Evolutionary conservation across 2,329 filamentous ascomycete genomes (phyloP), one percentile per base, ranked within the genome.

Genomic region (Fusarium haematococcum): DNA sequence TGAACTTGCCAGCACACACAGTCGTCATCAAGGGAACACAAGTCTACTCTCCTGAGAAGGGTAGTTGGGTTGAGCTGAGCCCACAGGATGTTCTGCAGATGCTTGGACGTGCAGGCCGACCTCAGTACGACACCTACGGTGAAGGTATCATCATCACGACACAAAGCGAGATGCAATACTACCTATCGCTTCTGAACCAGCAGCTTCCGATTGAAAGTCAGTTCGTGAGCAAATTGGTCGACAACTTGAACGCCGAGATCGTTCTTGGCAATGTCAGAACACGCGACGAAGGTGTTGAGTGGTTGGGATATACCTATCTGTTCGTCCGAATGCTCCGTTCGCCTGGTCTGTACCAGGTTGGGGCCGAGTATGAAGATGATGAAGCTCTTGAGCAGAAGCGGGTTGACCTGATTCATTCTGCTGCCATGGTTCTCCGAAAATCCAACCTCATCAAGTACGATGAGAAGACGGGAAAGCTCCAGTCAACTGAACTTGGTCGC

Each of bases 1-100:
- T 99, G 81, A 99, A 99, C 83, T 86, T 99, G 80, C 97, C 97
- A 6, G 97, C 97, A 3, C 97, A 99, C 80, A 98, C 97, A 1
- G 97, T 99, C 79, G 96, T 99, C 80, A 99, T 99, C 87, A 99
- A 99, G 85, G 97, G 97, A 65, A 99, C 97, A 1, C 95, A 98
- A 80, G 93, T 99, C 23, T 99, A 99, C 85, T 98, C 97, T 0
- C 97, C 97, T 0, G 97, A 99, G 82, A 98, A 98, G 86, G 97
- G 97, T 86, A 97, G 94, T 83, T 99, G 97, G 96, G 95, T 99
- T 23, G 97, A 99, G 82, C 85, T 99, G 63, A 98, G 95, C 80
- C 97, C 97, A 14, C 97, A 99, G 82, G 97, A 99, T 84, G 96
- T 99, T 39, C 88, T 99, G 60, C 97, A 99, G 83, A 99, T 99